phyloP scores from a whole-genome alignment of 2,329 filamentous ascomycete species.

The Penicillium glabrum region DNA sequence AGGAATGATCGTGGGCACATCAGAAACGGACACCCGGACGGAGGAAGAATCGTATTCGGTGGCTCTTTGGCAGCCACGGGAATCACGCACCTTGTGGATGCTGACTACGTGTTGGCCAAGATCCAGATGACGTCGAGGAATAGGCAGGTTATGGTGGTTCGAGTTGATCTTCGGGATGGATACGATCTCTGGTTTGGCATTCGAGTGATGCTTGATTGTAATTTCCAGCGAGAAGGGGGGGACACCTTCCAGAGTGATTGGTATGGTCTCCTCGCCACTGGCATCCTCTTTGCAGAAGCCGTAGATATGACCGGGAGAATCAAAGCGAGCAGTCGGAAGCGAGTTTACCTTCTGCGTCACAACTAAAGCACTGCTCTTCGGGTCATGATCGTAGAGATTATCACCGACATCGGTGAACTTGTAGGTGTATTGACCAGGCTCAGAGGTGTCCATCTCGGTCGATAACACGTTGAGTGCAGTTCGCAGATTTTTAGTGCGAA shows the following conservation, averaged over 20 bases:
- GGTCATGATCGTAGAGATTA: constrained; percentile 76
- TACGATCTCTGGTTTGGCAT: constrained; percentile 75
- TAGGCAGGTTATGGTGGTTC: constrained; percentile 73
- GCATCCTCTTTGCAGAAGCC: constrained; percentile 90
- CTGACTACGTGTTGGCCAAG: constrained; percentile 87
- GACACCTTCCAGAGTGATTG: constrained; percentile 77
- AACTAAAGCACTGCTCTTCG: constrained; percentile 64
- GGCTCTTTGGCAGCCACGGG: constrained; percentile 79
- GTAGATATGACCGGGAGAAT: constrained; percentile 86
- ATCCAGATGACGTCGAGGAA: constrained; percentile 80
- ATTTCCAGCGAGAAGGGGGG: constrained; percentile 93
- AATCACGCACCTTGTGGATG: constrained; percentile 86
- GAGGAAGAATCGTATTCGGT: constrained; percentile 70
- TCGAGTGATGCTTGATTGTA: constrained; percentile 88
- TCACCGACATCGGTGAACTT: constrained; percentile 81
- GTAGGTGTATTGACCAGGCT: constrained; percentile 82
- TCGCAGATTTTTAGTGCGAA: constrained; percentile 71
- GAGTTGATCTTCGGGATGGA: constrained; percentile 76
- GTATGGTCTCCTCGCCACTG: constrained; percentile 80
- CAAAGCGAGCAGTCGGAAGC: constrained; percentile 78
- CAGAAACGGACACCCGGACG: constrained; percentile 88
- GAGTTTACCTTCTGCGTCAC: constrained; percentile 83
- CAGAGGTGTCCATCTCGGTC: constrained; percentile 81
- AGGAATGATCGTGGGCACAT: constrained; percentile 86
- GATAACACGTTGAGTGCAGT: constrained; percentile 74